These are phyloP conservation scores for Auxenochlorella pyrenoidosa DNA, from an alignment of 139 green algal species.

Conservation along the genomic window DNA sequence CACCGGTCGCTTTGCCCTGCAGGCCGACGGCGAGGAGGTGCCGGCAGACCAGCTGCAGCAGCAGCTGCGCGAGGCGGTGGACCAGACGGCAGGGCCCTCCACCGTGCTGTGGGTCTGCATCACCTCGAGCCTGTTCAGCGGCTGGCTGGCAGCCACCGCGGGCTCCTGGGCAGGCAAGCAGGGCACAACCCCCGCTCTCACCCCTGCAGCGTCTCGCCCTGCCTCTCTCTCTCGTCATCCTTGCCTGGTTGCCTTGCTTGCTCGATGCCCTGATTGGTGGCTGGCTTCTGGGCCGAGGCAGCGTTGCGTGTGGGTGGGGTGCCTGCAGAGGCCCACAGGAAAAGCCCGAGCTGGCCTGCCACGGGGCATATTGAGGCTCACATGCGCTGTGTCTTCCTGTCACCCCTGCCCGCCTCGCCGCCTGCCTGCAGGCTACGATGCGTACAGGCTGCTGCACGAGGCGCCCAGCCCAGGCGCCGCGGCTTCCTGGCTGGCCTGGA, in stretches of 20 bases:
- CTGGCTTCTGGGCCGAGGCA: too few relatives aligned
- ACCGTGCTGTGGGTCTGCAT: background rate
- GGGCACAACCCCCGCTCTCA: too few relatives aligned
- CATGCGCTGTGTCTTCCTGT: too few relatives aligned
- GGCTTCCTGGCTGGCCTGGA: constrained; percentile 9
- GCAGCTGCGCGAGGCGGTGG: background rate
- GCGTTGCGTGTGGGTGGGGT: too few relatives aligned
- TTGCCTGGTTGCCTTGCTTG: too few relatives aligned
- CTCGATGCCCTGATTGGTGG: too few relatives aligned
- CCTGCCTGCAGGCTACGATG: background rate
- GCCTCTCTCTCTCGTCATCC: too few relatives aligned
- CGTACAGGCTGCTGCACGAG: constrained; percentile 27
- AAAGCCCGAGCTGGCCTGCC: too few relatives aligned
- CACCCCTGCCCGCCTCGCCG: too few relatives aligned
- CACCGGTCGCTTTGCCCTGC: background rate
- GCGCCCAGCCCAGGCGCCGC: background rate
- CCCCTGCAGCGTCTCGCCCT: too few relatives aligned
- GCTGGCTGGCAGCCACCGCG: background rate
- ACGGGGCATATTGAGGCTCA: too few relatives aligned
- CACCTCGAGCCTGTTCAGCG: background rate
- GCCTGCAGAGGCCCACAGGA: too few relatives aligned
- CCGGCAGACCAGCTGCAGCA: background rate
- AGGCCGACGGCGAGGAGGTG: background rate
- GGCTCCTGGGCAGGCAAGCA: background rate
- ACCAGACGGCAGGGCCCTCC: background rate